Base-by-base conservation (phyloP, 108 stramenopile species). In the Seminavis robusta region DNA sequence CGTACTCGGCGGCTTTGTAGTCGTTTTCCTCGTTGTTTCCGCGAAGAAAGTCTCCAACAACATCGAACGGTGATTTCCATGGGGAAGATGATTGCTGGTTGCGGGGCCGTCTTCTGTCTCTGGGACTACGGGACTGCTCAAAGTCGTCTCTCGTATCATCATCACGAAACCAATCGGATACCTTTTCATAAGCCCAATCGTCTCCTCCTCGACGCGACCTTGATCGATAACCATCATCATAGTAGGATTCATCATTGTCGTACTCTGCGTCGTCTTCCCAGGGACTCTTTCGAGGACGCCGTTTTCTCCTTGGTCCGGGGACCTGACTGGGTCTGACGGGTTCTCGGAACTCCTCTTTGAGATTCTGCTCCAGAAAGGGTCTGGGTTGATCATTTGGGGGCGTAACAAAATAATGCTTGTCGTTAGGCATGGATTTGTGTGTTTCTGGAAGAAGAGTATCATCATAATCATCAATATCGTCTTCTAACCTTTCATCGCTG, bases 1-100 rank as follows among this genome's bases (percentile, higher is more conserved):
- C 47, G 54, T 79, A 79, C 23, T 48, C 23, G 13, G 57, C 60
- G 0, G 72, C 78, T 61, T 73, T 58, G 37, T 45, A 56, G 1
- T 61, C 36, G 31, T 65, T 38, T 27, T 62, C 61, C 3, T 79
- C 64, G 6, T 50, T n/a, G 59, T 79, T 56, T 2, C 65, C 40
- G 28, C 67, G 54, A 40, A 79, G 52, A 38, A 77, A 67, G 6
- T 56, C 26, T 33, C 71, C 69, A 6, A 77, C 21, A 21, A 62
- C 24, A 33, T 61, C 56, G 16, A 65, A 46, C 1, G 69, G 58
- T 3, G 55, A 54, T n/a, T n/a, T n/a, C 58, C 61, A 69, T 15
- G 31, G 33, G 3, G 19, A 43, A 16, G n/a, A 50, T 30, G 56
- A 2, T 26, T 42, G 16, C 32, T 44, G 47, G 33, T 2, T 36